Conservation (phyloP, 169 alveolate genomes). For the Eimeria maxima region DNA sequence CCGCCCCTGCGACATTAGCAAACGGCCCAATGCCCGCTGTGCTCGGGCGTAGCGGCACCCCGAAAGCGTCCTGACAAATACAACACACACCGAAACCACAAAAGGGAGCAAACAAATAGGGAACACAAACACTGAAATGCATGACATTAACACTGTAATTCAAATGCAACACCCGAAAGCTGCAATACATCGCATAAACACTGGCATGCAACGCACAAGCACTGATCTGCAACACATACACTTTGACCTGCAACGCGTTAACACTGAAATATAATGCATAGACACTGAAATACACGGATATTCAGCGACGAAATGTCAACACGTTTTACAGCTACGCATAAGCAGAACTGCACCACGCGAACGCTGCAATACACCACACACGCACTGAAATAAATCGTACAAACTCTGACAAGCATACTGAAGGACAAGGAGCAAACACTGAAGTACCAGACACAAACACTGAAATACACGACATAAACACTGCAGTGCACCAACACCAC, state of each 20-base stretch:
- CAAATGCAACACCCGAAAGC: background rate
- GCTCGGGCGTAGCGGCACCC: slow-evolving; percentile 93
- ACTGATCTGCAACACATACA: background rate
- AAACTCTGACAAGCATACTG: no score
- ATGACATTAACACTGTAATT: no score
- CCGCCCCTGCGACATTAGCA: slow-evolving; percentile 85
- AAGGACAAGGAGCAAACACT: background rate
- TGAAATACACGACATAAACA: no score
- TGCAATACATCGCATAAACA: background rate
- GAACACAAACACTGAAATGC: background rate
- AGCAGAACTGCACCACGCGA: background rate
- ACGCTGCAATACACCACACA: no score
- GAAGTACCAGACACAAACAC: no score
- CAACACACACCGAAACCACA: background rate
- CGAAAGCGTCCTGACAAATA: slow-evolving; percentile 90
- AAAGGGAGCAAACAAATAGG: background rate
- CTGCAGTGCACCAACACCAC: background rate
- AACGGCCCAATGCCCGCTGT: slow-evolving; percentile 92
- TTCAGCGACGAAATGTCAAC: no score
- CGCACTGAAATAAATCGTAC: no score
- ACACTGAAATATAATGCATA: background rate
- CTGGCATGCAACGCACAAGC: background rate
- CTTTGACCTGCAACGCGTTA: background rate
- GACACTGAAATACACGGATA: background rate
- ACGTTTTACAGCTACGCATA: no score